Conservation (phyloP, 2,329 filamentous ascomycete genomes). For the Fusarium zealandicum region DNA sequence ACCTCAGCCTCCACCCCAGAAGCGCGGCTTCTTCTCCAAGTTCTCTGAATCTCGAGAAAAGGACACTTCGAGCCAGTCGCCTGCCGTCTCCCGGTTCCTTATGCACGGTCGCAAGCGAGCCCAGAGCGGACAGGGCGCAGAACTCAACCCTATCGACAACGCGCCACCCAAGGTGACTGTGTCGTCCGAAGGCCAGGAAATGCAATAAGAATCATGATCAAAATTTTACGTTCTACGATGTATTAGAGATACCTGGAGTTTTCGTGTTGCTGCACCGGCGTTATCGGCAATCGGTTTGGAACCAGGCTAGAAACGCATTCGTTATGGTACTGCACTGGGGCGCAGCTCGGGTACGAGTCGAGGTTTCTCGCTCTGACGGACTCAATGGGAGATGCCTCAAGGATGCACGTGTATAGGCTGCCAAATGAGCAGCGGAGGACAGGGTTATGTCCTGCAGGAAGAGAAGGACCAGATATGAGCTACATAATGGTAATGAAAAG, state of each 20-base stretch:
- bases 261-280: slow-evolving; percentile 33
- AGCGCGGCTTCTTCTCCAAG: slow-evolving; percentile 77
- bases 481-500: slow-evolving; percentile 40
- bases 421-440: slow-evolving; percentile 6
- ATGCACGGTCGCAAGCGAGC: slow-evolving; percentile 76
- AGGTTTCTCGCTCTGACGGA: slow-evolving; percentile 25
- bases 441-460: slow-evolving; percentile 13
- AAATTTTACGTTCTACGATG: slow-evolving; percentile 32
- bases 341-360: slow-evolving; percentile 22
- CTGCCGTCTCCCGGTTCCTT: slow-evolving; percentile 65
- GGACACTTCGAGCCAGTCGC: slow-evolving; percentile 44
- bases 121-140: slow-evolving; percentile 69
- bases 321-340: slow-evolving; percentile 26
- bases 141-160: slow-evolving; percentile 70
- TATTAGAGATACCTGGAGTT: slow-evolving; percentile 41
- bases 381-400: not conserved
- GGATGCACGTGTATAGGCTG: slow-evolving; percentile 2
- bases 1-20: slow-evolving; percentile 43
- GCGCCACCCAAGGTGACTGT: slow-evolving; percentile 40
- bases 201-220: slow-evolving; percentile 27
- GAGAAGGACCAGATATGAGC: slow-evolving; percentile 26
- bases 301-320: slow-evolving; percentile 40
- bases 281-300: slow-evolving; percentile 35
- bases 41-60: slow-evolving; percentile 69
- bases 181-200: slow-evolving; percentile 40